Percentiles rank a stretch among this genome's conserved stretches.
phyloP scores from a whole-genome alignment of 768 basidiomycete genomes.

The Tubosaeta brunneosetosa region DNA sequence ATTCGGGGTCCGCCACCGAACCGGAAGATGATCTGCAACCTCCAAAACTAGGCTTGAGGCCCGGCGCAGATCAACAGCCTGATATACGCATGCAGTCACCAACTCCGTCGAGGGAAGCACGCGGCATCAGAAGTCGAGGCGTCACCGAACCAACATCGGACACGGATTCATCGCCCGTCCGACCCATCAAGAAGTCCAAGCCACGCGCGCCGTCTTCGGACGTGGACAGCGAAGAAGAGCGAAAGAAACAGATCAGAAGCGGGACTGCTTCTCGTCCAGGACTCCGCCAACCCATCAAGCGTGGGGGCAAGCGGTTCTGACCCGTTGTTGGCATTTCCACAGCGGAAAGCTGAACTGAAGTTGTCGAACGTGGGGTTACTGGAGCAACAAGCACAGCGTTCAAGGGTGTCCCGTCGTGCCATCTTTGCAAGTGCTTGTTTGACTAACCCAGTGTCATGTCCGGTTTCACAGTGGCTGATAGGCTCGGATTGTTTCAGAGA shows the following conservation, averaged over 20 bases:
- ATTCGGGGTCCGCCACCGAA: conserved; percentile 28
- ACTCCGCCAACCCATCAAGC: conserved; percentile 68
- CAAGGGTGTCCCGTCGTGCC: neutral
- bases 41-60: neutral
- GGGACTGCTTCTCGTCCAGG: conserved; percentile 43
- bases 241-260: conserved; percentile 39
- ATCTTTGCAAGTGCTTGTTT: neutral
- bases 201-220: conserved; percentile 39
- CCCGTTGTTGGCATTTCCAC: conserved; percentile 6
- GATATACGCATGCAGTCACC: conserved; percentile 19
- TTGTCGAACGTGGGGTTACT: neutral
- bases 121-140: conserved; percentile 22
- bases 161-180: conserved; percentile 50
- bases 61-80: conserved; percentile 8
- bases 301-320: conserved; percentile 72
- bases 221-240: conserved; percentile 57
- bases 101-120: conserved; percentile 15
- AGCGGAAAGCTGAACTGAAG: neutral
- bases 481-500: neutral
- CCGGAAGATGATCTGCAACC: conserved; percentile 20
- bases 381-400: neutral
- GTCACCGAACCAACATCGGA: conserved; percentile 31
- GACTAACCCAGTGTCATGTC: neutral
- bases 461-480: neutral
- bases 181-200: conserved; percentile 47